Percentiles rank a stretch among this genome's conserved stretches.
Conservation (phyloP, 495 filamentous ascomycete species). For the Penicillium cosmopolitanum region DNA sequence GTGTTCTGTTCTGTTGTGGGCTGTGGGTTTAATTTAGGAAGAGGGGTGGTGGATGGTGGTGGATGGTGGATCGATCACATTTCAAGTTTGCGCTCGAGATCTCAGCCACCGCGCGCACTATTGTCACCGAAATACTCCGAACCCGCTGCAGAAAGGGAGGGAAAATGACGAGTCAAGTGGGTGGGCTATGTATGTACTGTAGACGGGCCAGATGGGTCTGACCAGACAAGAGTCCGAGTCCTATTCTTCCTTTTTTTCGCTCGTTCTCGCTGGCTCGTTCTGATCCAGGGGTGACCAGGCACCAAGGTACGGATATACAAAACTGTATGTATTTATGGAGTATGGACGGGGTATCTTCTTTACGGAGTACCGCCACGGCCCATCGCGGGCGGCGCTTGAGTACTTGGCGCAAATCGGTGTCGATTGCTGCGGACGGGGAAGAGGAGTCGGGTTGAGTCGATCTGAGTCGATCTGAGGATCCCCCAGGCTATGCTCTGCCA, state of each 20-base stretch:
- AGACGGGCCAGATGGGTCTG: conserved; percentile 8
- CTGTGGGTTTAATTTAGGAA: neutral
- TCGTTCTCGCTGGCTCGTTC: neutral
- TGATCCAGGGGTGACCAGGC: conserved; percentile 5
- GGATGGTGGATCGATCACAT: conserved; percentile 23
- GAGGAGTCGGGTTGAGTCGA: neutral
- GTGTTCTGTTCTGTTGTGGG: neutral
- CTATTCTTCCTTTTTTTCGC: too few relatives aligned
- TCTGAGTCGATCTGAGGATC: conserved; percentile 25
- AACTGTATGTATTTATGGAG: neutral
- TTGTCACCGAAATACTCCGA: conserved; percentile 27
- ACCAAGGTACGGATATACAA: neutral
- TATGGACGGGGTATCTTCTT: neutral
- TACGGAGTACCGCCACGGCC: conserved; percentile 1
- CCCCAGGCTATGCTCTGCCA: neutral
- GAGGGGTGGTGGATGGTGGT: neutral
- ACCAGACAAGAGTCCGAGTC: conserved; percentile 13
- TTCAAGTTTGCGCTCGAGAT: neutral
- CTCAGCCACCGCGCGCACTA: conserved; percentile 6
- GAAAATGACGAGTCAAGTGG: conserved; percentile 2
- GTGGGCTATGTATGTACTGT: neutral
- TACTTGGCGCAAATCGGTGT: neutral
- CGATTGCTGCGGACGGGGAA: conserved; percentile 7
- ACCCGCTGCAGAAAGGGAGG: conserved; percentile 2
- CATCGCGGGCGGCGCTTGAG: conserved; percentile 1